Conservation (phyloP, 208 protist species). For the Borovskyia barvae region DNA sequence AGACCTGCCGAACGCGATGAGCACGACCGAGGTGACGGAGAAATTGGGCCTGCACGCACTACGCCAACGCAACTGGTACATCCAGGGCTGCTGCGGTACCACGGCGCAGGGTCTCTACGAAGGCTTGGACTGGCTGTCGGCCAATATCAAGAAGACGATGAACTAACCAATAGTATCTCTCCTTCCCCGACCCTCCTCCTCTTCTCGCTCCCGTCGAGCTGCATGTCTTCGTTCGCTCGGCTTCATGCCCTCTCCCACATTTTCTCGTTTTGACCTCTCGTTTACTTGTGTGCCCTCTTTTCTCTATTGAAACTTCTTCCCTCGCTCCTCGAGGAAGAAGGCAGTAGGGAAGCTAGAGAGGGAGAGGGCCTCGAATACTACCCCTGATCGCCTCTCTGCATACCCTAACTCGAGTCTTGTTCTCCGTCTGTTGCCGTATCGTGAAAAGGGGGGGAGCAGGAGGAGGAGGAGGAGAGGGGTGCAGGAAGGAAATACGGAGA, state of each 20-base stretch:
- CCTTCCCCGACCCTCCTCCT: not conserved
- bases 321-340: too few relatives aligned
- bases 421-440: too few relatives aligned
- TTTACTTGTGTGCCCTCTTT: not conserved
- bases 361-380: too few relatives aligned
- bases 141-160: constrained; percentile 83
- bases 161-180: too few relatives aligned
- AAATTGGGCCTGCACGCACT: constrained; percentile 94
- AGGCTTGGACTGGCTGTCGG: constrained; percentile 90
- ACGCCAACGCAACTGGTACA: constrained; percentile 93
- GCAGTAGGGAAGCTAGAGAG: too few relatives aligned
- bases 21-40: constrained; percentile 95
- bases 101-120: constrained; percentile 93
- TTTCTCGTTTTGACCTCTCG: not conserved
- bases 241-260: not conserved
- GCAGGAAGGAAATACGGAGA: too few relatives aligned
- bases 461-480: too few relatives aligned
- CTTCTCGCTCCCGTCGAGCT: not conserved
- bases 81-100: constrained; percentile 91
- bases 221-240: too few relatives aligned
- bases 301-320: too few relatives aligned
- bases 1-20: constrained; percentile 98
- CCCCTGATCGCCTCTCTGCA: too few relatives aligned
- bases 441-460: too few relatives aligned
- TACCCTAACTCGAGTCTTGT: too few relatives aligned